Base-by-base conservation (phyloP, 768 basidiomycete species). In the Epithele typhae region DNA sequence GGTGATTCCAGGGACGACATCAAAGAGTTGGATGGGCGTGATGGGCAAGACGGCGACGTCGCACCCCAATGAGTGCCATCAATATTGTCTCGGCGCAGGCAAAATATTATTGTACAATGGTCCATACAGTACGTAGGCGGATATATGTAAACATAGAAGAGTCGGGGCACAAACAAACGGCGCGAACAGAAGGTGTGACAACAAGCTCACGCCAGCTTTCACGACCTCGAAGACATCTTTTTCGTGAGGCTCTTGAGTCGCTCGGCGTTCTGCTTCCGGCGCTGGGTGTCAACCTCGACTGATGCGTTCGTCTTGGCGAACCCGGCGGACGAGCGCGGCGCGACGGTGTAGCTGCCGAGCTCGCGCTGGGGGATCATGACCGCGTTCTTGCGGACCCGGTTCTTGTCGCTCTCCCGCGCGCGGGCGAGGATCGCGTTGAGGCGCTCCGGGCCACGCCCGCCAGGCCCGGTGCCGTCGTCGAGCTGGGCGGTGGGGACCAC, bases 281-380 rank as follows among this genome's bases (percentile, higher is more conserved):
- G 73, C 54, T 84, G 84, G 45, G 81, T 76, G 62, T 91, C 87
- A 49, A 72, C 76, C 49, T 87, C 86, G 18, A 91, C 86, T 41
- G 81, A 84, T 24, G 62, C 54, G 55, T 74, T 82, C 40, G 64
- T 65, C 58, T 74, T 72, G 43, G 68, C 53, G 32, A 80, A 57
- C 2, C 82, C 84, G 4, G 74, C 66, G 43, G 76, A 81, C 43
- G 64, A 56, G 56, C 61, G 77, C 7, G 91, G 91, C 33, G 90
- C 91, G 22, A 92, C 78, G 0, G 85, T 86, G 64, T 91, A 94
- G 49, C 72, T 84, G 41, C 84, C 82, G 12, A 91, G 60, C 48
- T 86, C 78, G 43, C 82, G 69, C 63, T 87, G 78, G 2, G 92
- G 91, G 46, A 94, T 91, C 70, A 78, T 76, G 25, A 92, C 91